Evolutionary conservation across 2,329 filamentous ascomycete genomes (phyloP), one percentile per base, ranked within the genome.

Genomic region (Rhynchosporium agropyri): DNA sequence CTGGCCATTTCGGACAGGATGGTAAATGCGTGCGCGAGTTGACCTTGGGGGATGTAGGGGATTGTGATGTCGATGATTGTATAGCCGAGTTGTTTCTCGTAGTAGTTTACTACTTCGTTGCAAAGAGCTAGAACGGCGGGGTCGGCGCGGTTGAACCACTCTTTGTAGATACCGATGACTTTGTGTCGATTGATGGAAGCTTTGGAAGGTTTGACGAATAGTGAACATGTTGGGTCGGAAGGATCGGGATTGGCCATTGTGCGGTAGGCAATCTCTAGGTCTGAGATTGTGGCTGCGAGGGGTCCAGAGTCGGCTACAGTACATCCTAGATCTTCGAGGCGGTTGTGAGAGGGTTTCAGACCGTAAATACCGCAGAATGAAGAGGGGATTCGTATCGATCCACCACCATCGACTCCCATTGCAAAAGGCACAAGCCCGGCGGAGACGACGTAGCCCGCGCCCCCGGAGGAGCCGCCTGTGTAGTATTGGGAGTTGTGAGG

Each of bases 391-490:
- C 72, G 68, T 50, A 91, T 85, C 20, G 85, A 89, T 43, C 88
- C 88, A 64, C 88, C 88, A 0, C 88, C 98, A 74, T 99, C 95
- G 12, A 94, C 97, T 26, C 94, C 95, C 31, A 99, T 79, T 4
- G 92, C 92, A 42, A 88, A 66, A 36, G 86, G 82, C 0, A 82
- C 82, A 2, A 83, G 79, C 20, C 84, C 84, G 0, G 84, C 81
- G 26, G 84, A 85, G 29, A 98, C 91, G 10, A 91, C 91, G 26
- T 96, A 86, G 1, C 94, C 95, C 73, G 92, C 95, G 13, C 95
- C 95, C 53, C 95, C 95, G 1, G 94, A 98, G 74, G 92, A 97
- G 26, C 92, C 92, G 42, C 92, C 92, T 0, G 91, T 69, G 75
- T 95, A 95, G 77, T 91, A 94, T 3, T 79, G 73, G 0, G 78